Base-by-base conservation (phyloP, 176 grass and related monocot species). In the Aegilops tauschii region DNA sequence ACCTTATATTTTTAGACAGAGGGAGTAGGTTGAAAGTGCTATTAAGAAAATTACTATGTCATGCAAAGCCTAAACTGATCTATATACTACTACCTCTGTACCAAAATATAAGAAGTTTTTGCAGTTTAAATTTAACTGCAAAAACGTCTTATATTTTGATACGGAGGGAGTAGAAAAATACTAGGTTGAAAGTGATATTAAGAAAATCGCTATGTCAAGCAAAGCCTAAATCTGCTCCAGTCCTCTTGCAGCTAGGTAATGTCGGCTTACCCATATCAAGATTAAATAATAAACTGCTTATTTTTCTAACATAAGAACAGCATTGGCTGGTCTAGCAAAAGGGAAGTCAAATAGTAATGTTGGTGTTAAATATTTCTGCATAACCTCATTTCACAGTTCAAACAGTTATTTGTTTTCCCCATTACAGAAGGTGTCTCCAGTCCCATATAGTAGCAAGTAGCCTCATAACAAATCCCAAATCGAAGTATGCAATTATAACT, bases 241-340 rank as follows among this genome's bases (percentile, higher is more conserved):
- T 69, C 28, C 50, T 37, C 45, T 69, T 58, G 42, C 21, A 52
- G 21, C 61, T 78, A 85, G 63, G 73, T 78, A 31, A 68, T 78
- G 31, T 30, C 47, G 12, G 21, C 20, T 11, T 68, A 78, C 30
- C 12, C 14, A 13, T 54, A 83, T 59, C n/a, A 83, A 28, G 31
- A 56, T 72, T 14, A 59, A 72, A 29, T 9, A 69, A 34, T 27
- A 8, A 66, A 76, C 21, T 77, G 17, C 7, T 25, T 66, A 78
- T 50, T 11, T 11, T 85, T 29, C 44, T 21, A 56, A 12, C 12
- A 77, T 61, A 31, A 58, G 45, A 69, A 68, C 14, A 68, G 0
- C 8, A 78, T 40, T 69, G 52, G 13, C 21, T 35, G 44, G 13
- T 66, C 30, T 77, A 66, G 37, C 8, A 50, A 50, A 77, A 50